These are phyloP conservation scores for Lactarius hengduanensis DNA, from an alignment of 768 basidiomycete genomes.

Conservation along the genomic window DNA sequence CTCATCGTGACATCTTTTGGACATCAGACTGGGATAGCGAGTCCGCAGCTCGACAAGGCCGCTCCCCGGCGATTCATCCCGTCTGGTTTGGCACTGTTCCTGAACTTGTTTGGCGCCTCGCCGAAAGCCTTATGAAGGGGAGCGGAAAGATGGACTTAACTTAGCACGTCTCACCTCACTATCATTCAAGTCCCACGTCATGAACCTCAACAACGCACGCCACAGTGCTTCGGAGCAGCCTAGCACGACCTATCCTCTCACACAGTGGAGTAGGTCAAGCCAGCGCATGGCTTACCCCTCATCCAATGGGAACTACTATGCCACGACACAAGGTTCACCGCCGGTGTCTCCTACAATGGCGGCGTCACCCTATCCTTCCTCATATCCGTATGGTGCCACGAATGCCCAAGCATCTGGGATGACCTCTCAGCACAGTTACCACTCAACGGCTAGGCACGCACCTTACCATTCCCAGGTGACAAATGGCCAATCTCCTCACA, in stretches of 20 bases:
- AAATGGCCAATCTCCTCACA: constrained; percentile 11
- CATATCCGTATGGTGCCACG: constrained; percentile 20
- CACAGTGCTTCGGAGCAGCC: constrained; percentile 25
- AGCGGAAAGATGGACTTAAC: constrained; percentile 14
- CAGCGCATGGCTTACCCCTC: constrained; percentile 23
- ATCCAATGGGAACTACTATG: constrained; percentile 22
- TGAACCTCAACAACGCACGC: constrained; percentile 29
- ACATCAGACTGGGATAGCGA: constrained; percentile 19
- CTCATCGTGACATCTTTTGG: constrained; percentile 24
- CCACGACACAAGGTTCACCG: constrained; percentile 21
- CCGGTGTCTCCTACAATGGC: constrained; percentile 18
- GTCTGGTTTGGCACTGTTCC: constrained; percentile 26
- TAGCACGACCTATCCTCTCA: constrained; percentile 16
- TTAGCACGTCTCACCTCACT: constrained; percentile 21
- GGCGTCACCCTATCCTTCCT: constrained; percentile 8
- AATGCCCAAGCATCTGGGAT: constrained; percentile 15
- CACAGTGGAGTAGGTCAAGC: constrained; percentile 27
- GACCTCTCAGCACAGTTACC: constrained; percentile 18
- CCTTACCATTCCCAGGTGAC: constrained; percentile 13
- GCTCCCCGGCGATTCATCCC: constrained; percentile 24
- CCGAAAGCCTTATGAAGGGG: constrained; percentile 29
- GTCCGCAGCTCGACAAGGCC: constrained; percentile 26
- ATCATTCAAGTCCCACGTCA: constrained; percentile 18
- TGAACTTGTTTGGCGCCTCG: constrained; percentile 27
- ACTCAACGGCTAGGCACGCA: constrained; percentile 17